These are phyloP conservation scores for Hanseniaspora osmophila DNA, from an alignment of 805 yeast species.

Conservation along the genomic window DNA sequence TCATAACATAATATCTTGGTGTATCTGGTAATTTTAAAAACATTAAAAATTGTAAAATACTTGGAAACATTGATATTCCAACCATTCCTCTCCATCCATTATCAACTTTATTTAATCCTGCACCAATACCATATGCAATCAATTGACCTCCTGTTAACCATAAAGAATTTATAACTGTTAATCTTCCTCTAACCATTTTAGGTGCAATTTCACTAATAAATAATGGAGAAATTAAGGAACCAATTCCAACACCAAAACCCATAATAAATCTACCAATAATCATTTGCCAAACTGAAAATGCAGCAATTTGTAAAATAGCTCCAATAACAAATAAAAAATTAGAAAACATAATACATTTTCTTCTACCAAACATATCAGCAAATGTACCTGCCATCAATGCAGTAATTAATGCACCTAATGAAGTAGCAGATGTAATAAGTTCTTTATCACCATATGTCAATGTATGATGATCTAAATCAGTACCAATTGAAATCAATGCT, in stretches of 20 bases:
- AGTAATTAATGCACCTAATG: slow-evolving; percentile 80
- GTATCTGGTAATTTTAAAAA: slow-evolving; percentile 89
- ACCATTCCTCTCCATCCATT: slow-evolving; percentile 92
- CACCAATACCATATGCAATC: slow-evolving; percentile 86
- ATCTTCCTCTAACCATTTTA: slow-evolving; percentile 75
- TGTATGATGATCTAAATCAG: slow-evolving; percentile 46
- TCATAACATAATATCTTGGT: slow-evolving; percentile 76
- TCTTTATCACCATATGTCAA: slow-evolving; percentile 73
- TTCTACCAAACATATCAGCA: slow-evolving; percentile 79
- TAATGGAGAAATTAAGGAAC: slow-evolving; percentile 86
- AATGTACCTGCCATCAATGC: slow-evolving; percentile 64
- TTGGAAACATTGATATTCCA: slow-evolving; percentile 81
- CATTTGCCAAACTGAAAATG: slow-evolving; percentile 81
- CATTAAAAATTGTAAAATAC: slow-evolving; percentile 58
- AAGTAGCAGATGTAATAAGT: slow-evolving; percentile 85
- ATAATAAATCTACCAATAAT: slow-evolving; percentile 78
- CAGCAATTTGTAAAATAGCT: slow-evolving; percentile 68
- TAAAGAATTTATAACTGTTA: slow-evolving; percentile 75
- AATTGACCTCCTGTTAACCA: slow-evolving; percentile 93
- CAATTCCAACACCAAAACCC: slow-evolving; percentile 95
- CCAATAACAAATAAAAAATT: slow-evolving; percentile 75
- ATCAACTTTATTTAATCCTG: slow-evolving; percentile 56
- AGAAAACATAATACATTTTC: slow-evolving; percentile 69
- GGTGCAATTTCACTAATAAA: slow-evolving; percentile 91
- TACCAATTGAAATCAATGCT: slow-evolving; percentile 75